phyloP scores from a whole-genome alignment of 495 filamentous ascomycete species.

The Evernia prunastri region DNA sequence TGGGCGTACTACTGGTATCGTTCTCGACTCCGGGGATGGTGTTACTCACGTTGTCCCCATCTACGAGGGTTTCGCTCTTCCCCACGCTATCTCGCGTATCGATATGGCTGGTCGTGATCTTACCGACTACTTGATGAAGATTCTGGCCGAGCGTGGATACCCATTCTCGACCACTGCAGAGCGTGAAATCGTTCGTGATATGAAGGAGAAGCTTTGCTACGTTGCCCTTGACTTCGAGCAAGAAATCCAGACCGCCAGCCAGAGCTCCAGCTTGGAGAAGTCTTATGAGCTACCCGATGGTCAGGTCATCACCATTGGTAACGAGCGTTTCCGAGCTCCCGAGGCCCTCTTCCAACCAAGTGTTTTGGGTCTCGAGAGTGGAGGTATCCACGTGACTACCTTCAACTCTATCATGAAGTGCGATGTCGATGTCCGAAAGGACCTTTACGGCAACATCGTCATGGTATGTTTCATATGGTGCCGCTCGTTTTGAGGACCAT shows the following conservation, averaged over 20 bases:
- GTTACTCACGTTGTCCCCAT: constrained; percentile 99
- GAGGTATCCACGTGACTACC: constrained; percentile 98
- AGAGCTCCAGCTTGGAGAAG: constrained; percentile 98
- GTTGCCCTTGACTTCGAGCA: constrained; percentile 99
- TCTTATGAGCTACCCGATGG: constrained; percentile 99
- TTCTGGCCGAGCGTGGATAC: constrained; percentile 97
- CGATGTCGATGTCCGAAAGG: constrained; percentile 98
- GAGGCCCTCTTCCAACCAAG: constrained; percentile 99
- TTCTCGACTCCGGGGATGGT: constrained; percentile 99
- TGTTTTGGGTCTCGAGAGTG: constrained; percentile 94
- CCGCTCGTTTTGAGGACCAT: neutral
- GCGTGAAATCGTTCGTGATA: constrained; percentile 99
- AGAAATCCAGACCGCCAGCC: constrained; percentile 99
- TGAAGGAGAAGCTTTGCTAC: constrained; percentile 99
- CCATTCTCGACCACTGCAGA: constrained; percentile 99
- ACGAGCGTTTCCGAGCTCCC: constrained; percentile 99
- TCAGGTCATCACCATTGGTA: constrained; percentile 99
- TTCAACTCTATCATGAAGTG: constrained; percentile 99
- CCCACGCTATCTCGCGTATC: constrained; percentile 98
- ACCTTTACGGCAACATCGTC: constrained; percentile 99
- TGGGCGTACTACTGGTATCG: constrained; percentile 99
- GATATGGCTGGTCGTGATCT: constrained; percentile 99
- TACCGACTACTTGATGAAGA: constrained; percentile 99
- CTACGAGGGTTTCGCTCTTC: constrained; percentile 99
- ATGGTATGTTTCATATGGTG: constrained; percentile 60